Evolutionary conservation across 164 flowering plant genomes (phyloP), one percentile per base, ranked within the genome.

Genomic region (Amborella trichopoda): DNA sequence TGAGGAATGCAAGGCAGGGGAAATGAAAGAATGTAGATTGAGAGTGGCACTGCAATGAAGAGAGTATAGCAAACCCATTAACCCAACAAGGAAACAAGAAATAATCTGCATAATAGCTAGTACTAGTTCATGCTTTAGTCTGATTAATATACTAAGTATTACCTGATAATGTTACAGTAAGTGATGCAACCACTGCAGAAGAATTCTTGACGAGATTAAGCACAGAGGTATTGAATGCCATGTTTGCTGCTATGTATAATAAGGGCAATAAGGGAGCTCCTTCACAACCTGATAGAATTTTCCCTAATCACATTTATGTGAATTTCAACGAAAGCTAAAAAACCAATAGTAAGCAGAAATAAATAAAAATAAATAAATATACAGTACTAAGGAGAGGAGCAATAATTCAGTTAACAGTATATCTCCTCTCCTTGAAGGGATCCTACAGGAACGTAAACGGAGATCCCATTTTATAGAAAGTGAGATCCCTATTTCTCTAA

Each of bases 211-310:
- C 66, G 10, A 84, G 68, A 61, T 64, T 67, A 53, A 84, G 89
- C 61, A 72, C 38, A 10, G 87, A 71, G 57, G 84, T 80, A 69
- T 84, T 84, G 69, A 88, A 84, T 33, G 74, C 74, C 54, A 89
- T 62, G 52, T 89, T 89, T 42, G 64, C 51, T 18, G 52, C 18
- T 48, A 84, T 67, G 62, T 74, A 89, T 19, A 89, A 76, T 9
- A 89, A 59, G 14, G 94, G 97, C 32, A 89, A 67, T 36, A 72
- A 49, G 8, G 93, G 97, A 44, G 97, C 73, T 37, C 97, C 97
- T 17, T 68, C 70, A 39, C 97, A 84, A 48, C 84, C 97, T 84
- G 79, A 57, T 44, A 22, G 32, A 21, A n/a, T n/a, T n/a, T n/a
- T n/a, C n/a, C n/a, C n/a, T n/a, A n/a, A n/a, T n/a, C n/a, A n/a